Percentiles rank a stretch among this genome's conserved stretches.
phyloP scores from a whole-genome alignment of 2,329 filamentous ascomycete genomes.

The Dactylonectria estremocensis region DNA sequence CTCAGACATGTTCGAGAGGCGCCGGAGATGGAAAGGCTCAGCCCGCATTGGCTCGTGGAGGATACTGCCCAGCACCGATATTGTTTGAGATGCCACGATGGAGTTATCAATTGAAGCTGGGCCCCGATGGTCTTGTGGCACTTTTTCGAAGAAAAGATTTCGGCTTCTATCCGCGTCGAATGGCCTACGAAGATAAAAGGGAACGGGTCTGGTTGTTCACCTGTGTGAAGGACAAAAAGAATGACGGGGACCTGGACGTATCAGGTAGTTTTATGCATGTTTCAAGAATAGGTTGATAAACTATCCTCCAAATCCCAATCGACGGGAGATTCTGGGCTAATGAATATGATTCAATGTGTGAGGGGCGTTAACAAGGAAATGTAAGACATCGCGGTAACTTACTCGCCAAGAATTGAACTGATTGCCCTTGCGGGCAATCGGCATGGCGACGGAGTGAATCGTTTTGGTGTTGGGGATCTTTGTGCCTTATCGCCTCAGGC shows the following conservation, averaged over 20 bases:
- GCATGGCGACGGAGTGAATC: neutral
- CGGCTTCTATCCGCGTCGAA: conserved; percentile 39
- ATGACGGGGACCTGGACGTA: conserved; percentile 26
- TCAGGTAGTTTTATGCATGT: conserved; percentile 34
- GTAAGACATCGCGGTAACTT: neutral
- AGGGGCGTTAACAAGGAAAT: neutral
- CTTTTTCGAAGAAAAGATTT: conserved; percentile 43
- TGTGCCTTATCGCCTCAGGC: conserved; percentile 40
- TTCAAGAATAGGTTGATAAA: conserved; percentile 16
- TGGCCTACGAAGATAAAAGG: conserved; percentile 45
- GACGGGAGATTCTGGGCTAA: too few relatives aligned
- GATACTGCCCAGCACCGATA: conserved; percentile 41
- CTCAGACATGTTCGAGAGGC: conserved; percentile 41
- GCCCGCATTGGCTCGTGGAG: conserved; percentile 39
- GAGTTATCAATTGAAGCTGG: conserved; percentile 50
- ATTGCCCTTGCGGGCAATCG: neutral
- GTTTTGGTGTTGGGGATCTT: neutral
- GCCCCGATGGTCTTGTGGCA: conserved; percentile 46
- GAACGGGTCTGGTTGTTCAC: conserved; percentile 36
- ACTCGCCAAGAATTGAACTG: neutral
- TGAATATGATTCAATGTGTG: neutral
- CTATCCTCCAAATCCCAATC: conserved; percentile 5
- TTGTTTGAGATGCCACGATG: conserved; percentile 45
- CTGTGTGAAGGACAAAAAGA: conserved; percentile 21
- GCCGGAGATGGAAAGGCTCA: conserved; percentile 43